Conservation (phyloP, 2,329 filamentous ascomycete genomes). For the Ambrosiella xylebori region DNA sequence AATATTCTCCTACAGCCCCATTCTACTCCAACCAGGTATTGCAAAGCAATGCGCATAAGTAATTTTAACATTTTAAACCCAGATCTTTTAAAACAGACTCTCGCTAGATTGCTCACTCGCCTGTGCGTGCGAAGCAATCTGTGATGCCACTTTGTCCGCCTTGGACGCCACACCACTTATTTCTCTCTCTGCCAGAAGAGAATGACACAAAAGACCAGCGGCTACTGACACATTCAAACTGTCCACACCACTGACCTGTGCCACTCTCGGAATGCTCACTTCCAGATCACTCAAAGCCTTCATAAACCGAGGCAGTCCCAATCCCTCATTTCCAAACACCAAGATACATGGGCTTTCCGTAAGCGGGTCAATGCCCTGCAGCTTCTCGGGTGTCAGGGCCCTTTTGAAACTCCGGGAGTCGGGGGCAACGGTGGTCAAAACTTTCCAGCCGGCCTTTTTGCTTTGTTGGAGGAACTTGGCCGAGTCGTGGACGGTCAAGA, state of each 20-base stretch:
- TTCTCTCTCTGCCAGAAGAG: conserved; percentile 28
- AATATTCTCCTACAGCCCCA: no score
- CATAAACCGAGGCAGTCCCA: conserved; percentile 50
- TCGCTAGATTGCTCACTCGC: no score
- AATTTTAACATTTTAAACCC: no score
- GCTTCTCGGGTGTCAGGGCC: conserved; percentile 18
- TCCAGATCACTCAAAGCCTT: conserved; percentile 48
- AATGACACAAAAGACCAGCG: conserved; percentile 54
- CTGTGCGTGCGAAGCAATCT: background rate
- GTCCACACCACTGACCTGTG: conserved; percentile 46
- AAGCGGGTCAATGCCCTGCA: conserved; percentile 30
- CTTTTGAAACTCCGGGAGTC: conserved; percentile 17
- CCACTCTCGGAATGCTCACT: conserved; percentile 45
- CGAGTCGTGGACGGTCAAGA: conserved; percentile 54
- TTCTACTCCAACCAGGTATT: no score
- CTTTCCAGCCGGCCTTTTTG: conserved; percentile 56
- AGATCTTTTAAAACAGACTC: no score
- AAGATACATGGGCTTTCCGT: conserved; percentile 51
- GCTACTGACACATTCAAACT: conserved; percentile 91
- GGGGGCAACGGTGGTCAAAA: conserved; percentile 56
- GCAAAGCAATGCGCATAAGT: no score
- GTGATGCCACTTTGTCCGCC: background rate
- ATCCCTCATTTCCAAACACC: conserved; percentile 67
- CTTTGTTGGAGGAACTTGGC: conserved; percentile 53
- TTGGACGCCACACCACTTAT: background rate